These are phyloP conservation scores for Crucihimalaya himalaica DNA, from an alignment of 345 rosid species.

Conservation along the genomic window DNA sequence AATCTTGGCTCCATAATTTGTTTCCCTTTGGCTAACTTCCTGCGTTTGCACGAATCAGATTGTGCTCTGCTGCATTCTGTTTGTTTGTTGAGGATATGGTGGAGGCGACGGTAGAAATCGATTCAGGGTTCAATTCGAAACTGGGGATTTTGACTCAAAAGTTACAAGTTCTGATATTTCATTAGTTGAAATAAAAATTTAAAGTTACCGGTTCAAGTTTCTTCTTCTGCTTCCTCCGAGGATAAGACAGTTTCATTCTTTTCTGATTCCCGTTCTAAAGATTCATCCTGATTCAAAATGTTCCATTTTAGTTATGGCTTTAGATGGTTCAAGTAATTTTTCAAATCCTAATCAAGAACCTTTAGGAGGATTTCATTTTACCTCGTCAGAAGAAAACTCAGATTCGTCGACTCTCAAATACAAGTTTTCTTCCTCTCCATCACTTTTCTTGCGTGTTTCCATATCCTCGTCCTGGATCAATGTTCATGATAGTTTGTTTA, in stretches of 20 bases:
- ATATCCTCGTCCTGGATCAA: conserved; percentile 50
- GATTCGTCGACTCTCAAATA: conserved; percentile 43
- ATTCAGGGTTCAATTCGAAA: no score
- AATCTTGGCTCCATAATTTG: no score
- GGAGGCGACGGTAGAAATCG: no score
- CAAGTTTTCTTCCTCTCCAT: conserved; percentile 39
- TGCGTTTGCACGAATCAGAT: no score
- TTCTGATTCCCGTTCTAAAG: conserved; percentile 22
- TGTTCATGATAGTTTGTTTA: conserved; percentile 2
- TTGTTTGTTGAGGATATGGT: no score
- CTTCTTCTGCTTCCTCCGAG: conserved; percentile 18
- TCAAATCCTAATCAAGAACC: conserved; percentile 2
- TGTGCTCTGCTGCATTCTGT: no score
- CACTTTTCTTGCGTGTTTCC: conserved; percentile 45
- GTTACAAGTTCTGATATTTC: no score
- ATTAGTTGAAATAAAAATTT: no score
- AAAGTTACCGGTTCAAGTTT: conserved; percentile 9
- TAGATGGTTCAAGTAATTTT: neutral
- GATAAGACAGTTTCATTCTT: conserved; percentile 25
- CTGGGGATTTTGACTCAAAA: no score
- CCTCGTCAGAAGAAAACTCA: conserved; percentile 58
- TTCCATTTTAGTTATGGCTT: neutral
- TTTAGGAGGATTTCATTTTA: conserved; percentile 28
- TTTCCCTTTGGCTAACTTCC: no score
- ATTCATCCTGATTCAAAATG: conserved; percentile 32